phyloP scores from a whole-genome alignment of 192 early-diverging fungal genomes.

The Spinellus fusiger region DNA sequence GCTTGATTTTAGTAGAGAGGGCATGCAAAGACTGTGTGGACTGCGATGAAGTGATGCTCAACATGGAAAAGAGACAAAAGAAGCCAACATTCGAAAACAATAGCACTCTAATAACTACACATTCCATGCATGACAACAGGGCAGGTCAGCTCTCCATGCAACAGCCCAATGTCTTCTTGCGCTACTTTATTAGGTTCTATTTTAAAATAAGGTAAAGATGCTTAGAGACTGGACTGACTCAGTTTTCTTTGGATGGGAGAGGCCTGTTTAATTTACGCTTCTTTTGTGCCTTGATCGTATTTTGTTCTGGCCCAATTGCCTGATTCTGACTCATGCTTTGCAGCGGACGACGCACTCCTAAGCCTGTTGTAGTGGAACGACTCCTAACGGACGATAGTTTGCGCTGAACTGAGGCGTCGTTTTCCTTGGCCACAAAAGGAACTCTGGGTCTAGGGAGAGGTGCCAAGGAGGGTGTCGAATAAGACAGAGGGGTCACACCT shows the following conservation, averaged over 20 bases:
- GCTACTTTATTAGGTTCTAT: too few relatives aligned
- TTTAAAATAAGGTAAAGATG: too few relatives aligned
- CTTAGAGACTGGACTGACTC: too few relatives aligned
- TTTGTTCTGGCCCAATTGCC: background rate
- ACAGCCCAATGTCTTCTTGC: too few relatives aligned
- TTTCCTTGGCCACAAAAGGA: background rate
- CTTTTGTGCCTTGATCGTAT: background rate
- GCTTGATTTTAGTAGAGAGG: background rate
- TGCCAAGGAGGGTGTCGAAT: background rate
- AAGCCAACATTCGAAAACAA: background rate
- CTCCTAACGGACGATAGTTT: too few relatives aligned
- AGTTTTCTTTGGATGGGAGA: background rate
- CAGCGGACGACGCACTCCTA: background rate
- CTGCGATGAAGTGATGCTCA: background rate
- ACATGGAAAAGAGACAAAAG: background rate
- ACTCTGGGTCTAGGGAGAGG: background rate
- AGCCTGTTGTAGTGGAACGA: too few relatives aligned
- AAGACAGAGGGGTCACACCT: too few relatives aligned
- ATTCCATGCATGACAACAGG: slow-evolving; percentile 1
- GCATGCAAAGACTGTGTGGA: background rate
- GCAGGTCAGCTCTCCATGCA: background rate
- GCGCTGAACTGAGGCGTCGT: background rate
- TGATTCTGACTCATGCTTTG: background rate
- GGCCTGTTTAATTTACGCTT: background rate
- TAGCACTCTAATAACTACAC: background rate